Conservation (phyloP, 2,329 filamentous ascomycete genomes). For the Botrytis fabae region DNA sequence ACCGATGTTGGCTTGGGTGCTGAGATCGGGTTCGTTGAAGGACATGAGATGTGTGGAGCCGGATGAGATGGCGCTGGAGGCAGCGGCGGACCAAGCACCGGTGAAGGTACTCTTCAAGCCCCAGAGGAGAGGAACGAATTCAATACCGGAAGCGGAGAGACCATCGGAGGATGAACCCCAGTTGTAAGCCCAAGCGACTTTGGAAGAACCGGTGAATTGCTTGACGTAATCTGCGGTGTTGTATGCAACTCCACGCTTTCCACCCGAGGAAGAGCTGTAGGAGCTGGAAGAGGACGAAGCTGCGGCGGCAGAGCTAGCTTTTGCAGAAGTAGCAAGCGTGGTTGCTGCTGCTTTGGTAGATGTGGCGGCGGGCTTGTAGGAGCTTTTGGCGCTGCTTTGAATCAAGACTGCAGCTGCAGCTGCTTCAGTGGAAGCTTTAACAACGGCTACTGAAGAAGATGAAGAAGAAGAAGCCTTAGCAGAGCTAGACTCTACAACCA, state of each 20-base stretch:
- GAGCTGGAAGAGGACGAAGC: slow-evolving; percentile 3
- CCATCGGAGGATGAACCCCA: slow-evolving; percentile 54
- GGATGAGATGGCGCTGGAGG: slow-evolving; percentile 51
- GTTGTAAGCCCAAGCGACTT: slow-evolving; percentile 67
- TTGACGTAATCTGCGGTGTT: slow-evolving; percentile 57
- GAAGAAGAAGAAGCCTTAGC: slow-evolving; percentile 19
- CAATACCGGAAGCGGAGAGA: slow-evolving; percentile 46
- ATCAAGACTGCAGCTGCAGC: slow-evolving; percentile 18
- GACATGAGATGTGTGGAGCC: slow-evolving; percentile 60
- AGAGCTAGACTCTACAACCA: neutral
- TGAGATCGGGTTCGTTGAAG: slow-evolving; percentile 72
- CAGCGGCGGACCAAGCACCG: slow-evolving; percentile 52
- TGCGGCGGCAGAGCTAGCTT: slow-evolving; percentile 13
- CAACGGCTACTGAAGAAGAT: slow-evolving; percentile 18
- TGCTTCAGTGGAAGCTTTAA: neutral
- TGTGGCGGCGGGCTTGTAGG: neutral
- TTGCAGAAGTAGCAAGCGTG: slow-evolving; percentile 13
- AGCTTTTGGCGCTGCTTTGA: slow-evolving; percentile 4
- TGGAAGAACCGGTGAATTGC: slow-evolving; percentile 47
- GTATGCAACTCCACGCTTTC: slow-evolving; percentile 67
- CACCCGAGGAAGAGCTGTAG: slow-evolving; percentile 9
- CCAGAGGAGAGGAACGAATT: slow-evolving; percentile 71
- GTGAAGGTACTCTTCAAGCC: slow-evolving; percentile 47
- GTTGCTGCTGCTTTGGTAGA: slow-evolving; percentile 18
- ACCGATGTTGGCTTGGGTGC: slow-evolving; percentile 54